Evolutionary conservation across 2,329 filamentous ascomycete genomes (phyloP), one percentile per base, ranked within the genome.

Genomic region (Hawksworthiomyces lignivorus): DNA sequence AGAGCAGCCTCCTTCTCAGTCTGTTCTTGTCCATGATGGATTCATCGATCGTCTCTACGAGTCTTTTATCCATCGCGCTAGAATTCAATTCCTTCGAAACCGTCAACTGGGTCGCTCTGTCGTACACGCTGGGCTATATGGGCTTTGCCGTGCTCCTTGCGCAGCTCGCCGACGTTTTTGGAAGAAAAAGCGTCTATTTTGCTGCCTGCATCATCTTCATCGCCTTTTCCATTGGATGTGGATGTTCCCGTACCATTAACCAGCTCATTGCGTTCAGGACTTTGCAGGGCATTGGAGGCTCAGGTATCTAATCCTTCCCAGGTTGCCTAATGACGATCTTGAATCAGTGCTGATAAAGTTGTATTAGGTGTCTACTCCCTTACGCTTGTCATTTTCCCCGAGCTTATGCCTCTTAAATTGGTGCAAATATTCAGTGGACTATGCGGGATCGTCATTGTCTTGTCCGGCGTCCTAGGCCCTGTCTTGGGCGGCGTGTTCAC

Each of bases 11-110:
- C 12, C 68, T 62, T 18, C 56, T 70, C 6, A 75, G 74, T 4
- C 62, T 80, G 1, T 74, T 77, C 41, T 64, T 80, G 36, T 72
- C 76, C 21, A 68, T 77, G 51, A 54, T 78, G 15, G 75, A 80
- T 54, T 69, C 70, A 2, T 75, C 75, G 4, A 78, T 80, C 28
- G 70, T 80, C 1, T 73, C 75, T 1, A 79, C 76, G 11, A 72
- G 71, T 33, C 56, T 80, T 9, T 72, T 72, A 50, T 63, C 62
- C 15, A 80, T 80, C 36, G 70, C 69, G 2, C 54, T 52, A 14
- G 71, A 80, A 4, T 72, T 80, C 35, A 43, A 64, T 10, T 61
- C 64, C 14, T 49, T 72, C 3, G 56, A 62, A 10, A 52, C 51
- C 4, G 63, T 74, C 40, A 76, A 73, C 50, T 75, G 72, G 71